Evolutionary conservation across 495 filamentous ascomycete genomes (phyloP).

Genomic region (Daldinia childiae): DNA sequence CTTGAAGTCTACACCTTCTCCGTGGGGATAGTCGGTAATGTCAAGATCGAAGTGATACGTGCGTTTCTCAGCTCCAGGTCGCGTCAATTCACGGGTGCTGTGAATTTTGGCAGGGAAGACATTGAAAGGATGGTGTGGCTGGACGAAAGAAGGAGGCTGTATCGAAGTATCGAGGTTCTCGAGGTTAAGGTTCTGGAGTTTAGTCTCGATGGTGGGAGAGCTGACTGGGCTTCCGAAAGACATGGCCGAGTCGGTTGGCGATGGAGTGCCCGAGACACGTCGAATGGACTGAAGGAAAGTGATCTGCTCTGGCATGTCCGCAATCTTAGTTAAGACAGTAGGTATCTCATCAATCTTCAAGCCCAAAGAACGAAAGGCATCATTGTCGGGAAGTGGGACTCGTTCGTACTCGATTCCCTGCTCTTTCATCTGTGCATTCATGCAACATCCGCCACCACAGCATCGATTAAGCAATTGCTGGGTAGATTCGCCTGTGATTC

Average conservation of each 20-base stretch:
- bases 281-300: slow-evolving; percentile 68
- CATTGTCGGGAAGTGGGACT: slow-evolving; percentile 79
- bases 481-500: slow-evolving; percentile 70
- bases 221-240: slow-evolving; percentile 40
- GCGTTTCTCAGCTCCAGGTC: slow-evolving; percentile 90
- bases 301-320: slow-evolving; percentile 76
- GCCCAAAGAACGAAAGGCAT: slow-evolving; percentile 79
- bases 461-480: slow-evolving; percentile 74
- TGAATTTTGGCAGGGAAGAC: slow-evolving; percentile 88
- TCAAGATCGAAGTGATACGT: slow-evolving; percentile 98
- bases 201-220: slow-evolving; percentile 25
- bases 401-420: slow-evolving; percentile 63
- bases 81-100: slow-evolving; percentile 85
- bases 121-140: slow-evolving; percentile 92
- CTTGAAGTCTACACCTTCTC: slow-evolving; percentile 89
- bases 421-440: slow-evolving; percentile 67
- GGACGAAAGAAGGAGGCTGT: slow-evolving; percentile 87
- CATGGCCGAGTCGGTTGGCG: slow-evolving; percentile 52
- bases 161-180: slow-evolving; percentile 58
- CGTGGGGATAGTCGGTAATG: slow-evolving; percentile 91
- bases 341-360: slow-evolving; percentile 80
- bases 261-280: slow-evolving; percentile 46
- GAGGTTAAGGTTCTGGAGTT: slow-evolving; percentile 46
- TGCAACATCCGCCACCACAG: slow-evolving; percentile 94
- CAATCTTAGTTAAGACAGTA: slow-evolving; percentile 73